Base-by-base conservation (phyloP, 2,329 filamentous ascomycete genomes). In the Curvularia sp. region DNA sequence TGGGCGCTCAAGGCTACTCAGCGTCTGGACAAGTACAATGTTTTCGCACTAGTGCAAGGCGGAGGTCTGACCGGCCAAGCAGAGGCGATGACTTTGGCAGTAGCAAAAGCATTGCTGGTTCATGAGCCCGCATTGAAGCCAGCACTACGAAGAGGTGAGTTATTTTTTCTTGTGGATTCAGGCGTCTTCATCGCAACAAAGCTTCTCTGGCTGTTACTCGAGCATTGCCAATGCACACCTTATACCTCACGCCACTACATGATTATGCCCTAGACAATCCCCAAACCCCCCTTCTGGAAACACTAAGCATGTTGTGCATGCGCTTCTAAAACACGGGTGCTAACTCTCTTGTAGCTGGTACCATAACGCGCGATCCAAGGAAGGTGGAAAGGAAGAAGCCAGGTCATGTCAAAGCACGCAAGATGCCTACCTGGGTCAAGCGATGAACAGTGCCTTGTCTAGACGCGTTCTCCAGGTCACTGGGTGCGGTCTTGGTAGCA, bases 341-440 rank as follows among this genome's bases (percentile, higher is more conserved):
- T 86, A 76, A 86, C 78, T 57, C 50, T 61, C 60, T 57, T 53
- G 39, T 41, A 99, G 95, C 94, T 76, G 96, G 96, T 63, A 93
- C 90, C 78, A 86, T 99, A 64, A 96, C 93, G 52, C 90, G 94
- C 74, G 94, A 99, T 82, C 86, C 89, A 57, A 92, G 94, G 81
- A 88, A 85, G 74, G 96, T 99, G 68, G 95, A 99, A 82, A 94
- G 95, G 78, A 99, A 99, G 89, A 98, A 99, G 86, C 87, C 92
- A 57, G 96, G 95, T 69, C 92, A 92, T 74, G 80, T 96, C 81
- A 99, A 99, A 86, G 94, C 95, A 58, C 91, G 95, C 81, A 99
- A 99, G 88, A 96, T 90, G 88, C 94, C 94, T 60, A 86, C 95
- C 71, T 99, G 96, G 95, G 93, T 98, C 85, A 98, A 97, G 88